phyloP scores from a whole-genome alignment of 495 filamentous ascomycete genomes.

The Daldinia childiae region DNA sequence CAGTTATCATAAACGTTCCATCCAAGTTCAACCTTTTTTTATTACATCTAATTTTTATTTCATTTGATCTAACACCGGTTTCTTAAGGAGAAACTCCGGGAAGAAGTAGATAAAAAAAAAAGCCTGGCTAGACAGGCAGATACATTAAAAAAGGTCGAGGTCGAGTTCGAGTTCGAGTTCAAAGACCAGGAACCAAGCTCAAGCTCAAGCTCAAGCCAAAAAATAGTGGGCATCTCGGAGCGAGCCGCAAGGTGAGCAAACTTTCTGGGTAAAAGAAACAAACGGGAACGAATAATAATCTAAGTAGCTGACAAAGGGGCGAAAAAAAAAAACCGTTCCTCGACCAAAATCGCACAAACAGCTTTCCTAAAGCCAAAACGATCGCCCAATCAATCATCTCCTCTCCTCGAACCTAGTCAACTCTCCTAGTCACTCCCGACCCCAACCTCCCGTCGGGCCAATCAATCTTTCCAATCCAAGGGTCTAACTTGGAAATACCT shows the following conservation, averaged over 20 bases:
- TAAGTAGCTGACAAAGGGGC: constrained; percentile 19
- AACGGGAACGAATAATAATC: constrained; percentile 35
- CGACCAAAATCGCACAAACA: constrained; percentile 43
- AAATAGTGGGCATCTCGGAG: constrained; percentile 35
- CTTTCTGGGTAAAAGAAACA: constrained; percentile 27
- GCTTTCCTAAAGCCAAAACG: constrained; percentile 8
- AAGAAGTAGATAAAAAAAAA: constrained; percentile 7
- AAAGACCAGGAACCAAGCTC: constrained; percentile 2
- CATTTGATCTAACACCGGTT: not conserved
- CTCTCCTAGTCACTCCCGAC: constrained; percentile 23
- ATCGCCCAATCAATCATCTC: constrained; percentile 37
- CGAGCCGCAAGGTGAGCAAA: constrained; percentile 42
- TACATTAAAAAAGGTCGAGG: not conserved
- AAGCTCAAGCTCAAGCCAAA: constrained; percentile 4
- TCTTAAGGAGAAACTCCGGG: not conserved
- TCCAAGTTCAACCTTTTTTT: constrained; percentile 21
- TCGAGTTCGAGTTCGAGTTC: not conserved
- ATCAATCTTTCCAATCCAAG: constrained; percentile 48
- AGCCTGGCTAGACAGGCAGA: not conserved
- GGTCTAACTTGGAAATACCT: constrained; percentile 33
- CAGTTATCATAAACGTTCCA: constrained; percentile 26
- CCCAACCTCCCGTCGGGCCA: constrained; percentile 30
- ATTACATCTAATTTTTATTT: constrained; percentile 10
- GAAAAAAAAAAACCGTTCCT: constrained; percentile 28
- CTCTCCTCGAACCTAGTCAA: constrained; percentile 18